Base-by-base conservation (phyloP, 305 asterid species). In the Fraxinus ornus region DNA sequence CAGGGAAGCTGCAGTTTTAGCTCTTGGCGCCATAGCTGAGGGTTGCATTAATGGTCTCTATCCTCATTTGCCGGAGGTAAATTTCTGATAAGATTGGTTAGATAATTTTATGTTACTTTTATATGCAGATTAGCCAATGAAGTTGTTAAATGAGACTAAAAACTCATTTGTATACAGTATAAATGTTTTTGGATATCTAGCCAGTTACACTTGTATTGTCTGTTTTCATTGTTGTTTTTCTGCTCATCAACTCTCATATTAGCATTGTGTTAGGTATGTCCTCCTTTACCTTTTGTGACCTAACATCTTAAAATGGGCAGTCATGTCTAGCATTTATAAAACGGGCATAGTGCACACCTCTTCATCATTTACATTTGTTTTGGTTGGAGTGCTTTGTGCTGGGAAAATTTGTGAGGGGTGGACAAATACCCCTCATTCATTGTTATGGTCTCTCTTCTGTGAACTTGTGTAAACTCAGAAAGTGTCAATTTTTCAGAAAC, bases 1-100 rank as follows among this genome's bases (percentile, higher is more conserved):
- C 85, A 90, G 99, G 87, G 99, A 97, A 89, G 99, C 98, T 81
- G 98, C 99, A n/a, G 98, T 95, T 79, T 88, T 97, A 83, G 98
- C 97, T 7, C 95, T 97, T 74, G 99, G 99, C 83, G 99, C 99
- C 70, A 87, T 97, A 81, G 98, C 97, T 15, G 98, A 97, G 92
- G 99, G 99, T 79, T 97, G 99, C 94, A 91, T 95, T 79, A 89
- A 88, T 90, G 99, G 98, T 41, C 97, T 97, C 33, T 93, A 91
- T 88, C 98, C 99, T 78, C 97, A 87, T 89, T 90, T 97, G 60
- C 88, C 97, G 0, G 85, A 93, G 97, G 99, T 95, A 88, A 81
- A 33, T 78, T 49, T 41, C 77, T 74, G 19, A 87, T 82, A 28
- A 35, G 41, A 81, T 47, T 75, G 76, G 30, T 74, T 22, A 24